A percentile compares a stretch with the other conserved stretches of the same genome.
Conservation (phyloP, 2,329 filamentous ascomycete species). For the Colletotrichum salicis region DNA sequence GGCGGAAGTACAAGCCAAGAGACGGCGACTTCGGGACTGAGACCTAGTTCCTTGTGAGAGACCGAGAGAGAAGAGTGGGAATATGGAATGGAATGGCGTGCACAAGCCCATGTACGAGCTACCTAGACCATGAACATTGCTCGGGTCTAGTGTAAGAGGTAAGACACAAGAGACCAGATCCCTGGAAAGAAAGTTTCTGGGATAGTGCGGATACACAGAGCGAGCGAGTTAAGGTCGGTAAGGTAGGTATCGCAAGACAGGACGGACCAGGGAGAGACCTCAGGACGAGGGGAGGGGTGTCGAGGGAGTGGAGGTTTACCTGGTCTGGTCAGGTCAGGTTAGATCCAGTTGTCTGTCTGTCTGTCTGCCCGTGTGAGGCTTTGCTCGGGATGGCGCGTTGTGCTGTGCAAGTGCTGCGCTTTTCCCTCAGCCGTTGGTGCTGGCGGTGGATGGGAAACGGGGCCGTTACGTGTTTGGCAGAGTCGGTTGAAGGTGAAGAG, state of each 20-base stretch:
- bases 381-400: slow-evolving; percentile 1
- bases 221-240: background rate
- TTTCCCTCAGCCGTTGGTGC: background rate
- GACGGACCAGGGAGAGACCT: background rate
- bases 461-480: slow-evolving; percentile 1
- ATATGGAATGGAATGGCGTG: slow-evolving; percentile 25
- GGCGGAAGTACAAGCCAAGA: background rate
- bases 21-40: slow-evolving; percentile 31
- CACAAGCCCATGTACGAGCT: slow-evolving; percentile 25
- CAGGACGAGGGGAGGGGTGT: background rate
- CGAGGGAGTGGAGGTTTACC: background rate
- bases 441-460: background rate
- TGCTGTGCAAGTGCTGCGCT: slow-evolving; percentile 5
- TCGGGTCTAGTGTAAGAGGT: slow-evolving; percentile 21
- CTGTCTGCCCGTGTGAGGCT: slow-evolving; percentile 16
- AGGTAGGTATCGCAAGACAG: background rate
- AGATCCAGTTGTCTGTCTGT: background rate
- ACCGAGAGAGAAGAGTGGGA: slow-evolving; percentile 14
- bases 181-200: slow-evolving; percentile 15
- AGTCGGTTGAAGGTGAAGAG: background rate
- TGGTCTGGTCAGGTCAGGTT: background rate
- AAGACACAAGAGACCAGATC: slow-evolving; percentile 26
- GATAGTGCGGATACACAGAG: background rate
- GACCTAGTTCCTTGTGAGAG: slow-evolving; percentile 15
- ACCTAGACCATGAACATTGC: slow-evolving; percentile 23